phyloP scores from a whole-genome alignment of 75 land plant species.

The Pinus albicaulis region DNA sequence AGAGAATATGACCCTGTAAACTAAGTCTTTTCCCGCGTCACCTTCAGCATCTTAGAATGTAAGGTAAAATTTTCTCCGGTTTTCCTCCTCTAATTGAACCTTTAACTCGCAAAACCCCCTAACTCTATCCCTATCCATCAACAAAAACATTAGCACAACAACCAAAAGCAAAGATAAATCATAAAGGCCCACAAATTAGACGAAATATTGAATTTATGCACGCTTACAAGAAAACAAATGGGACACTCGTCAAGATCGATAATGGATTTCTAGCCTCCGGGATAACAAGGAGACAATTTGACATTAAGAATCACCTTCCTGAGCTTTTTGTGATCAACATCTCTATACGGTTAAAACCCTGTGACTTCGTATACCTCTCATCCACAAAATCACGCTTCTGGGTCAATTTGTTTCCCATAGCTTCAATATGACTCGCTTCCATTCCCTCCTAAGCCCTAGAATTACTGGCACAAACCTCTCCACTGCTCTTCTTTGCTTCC shows the following conservation, averaged over 20 bases:
- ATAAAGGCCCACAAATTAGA: too few relatives aligned
- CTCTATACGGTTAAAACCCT: constrained; percentile 75
- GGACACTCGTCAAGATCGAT: constrained; percentile 93
- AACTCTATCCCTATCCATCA: too few relatives aligned
- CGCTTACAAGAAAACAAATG: constrained; percentile 86
- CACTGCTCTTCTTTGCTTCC: too few relatives aligned
- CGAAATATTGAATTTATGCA: too few relatives aligned
- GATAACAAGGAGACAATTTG: constrained; percentile 89
- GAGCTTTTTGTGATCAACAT: constrained; percentile 84
- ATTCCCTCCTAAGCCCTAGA: constrained; percentile 3
- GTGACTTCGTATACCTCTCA: constrained; percentile 76
- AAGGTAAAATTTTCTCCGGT: too few relatives aligned
- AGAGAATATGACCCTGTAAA: too few relatives aligned
- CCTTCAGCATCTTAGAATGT: too few relatives aligned
- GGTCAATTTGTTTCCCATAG: constrained; percentile 80
- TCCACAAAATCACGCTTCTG: constrained; percentile 64
- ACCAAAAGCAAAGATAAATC: not conserved
- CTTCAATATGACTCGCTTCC: not conserved
- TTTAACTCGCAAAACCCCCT: too few relatives aligned
- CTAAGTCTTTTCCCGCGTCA: too few relatives aligned
- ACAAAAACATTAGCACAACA: too few relatives aligned
- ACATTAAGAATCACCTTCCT: constrained; percentile 78
- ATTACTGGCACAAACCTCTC: not conserved
- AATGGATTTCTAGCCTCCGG: constrained; percentile 66
- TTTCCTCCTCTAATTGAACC: too few relatives aligned